phyloP scores from a whole-genome alignment of 2,329 filamentous ascomycete species.

The Diaporthe destruens region DNA sequence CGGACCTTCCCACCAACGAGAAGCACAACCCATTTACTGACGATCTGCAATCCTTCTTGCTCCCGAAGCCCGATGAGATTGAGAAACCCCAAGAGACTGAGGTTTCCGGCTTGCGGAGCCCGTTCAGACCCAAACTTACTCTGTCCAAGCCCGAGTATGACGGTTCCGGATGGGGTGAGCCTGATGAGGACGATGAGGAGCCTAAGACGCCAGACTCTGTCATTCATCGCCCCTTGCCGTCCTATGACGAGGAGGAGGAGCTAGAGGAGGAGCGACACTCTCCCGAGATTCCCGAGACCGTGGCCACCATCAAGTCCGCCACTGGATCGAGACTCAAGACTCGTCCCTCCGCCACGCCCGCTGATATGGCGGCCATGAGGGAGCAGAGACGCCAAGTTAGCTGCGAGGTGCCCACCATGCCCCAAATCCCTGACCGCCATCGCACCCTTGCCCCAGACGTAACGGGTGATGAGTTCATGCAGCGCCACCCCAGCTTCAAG shows the following conservation, averaged over 20 bases:
- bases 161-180: constrained; percentile 71
- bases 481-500: constrained; percentile 80
- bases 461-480: constrained; percentile 58
- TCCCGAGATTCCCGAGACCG: constrained; percentile 80
- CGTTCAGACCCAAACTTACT: constrained; percentile 63
- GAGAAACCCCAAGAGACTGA: constrained; percentile 54
- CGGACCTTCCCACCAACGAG: constrained; percentile 48
- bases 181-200: constrained; percentile 68
- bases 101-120: constrained; percentile 55
- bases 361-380: constrained; percentile 86
- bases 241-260: constrained; percentile 50
- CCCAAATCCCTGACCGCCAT: constrained; percentile 72
- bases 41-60: constrained; percentile 62
- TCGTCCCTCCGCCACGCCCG: constrained; percentile 86
- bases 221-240: constrained; percentile 78
- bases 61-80: constrained; percentile 56
- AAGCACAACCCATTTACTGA: constrained; percentile 55
- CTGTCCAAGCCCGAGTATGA: constrained; percentile 72
- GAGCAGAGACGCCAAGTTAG: constrained; percentile 88
- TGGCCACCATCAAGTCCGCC: constrained; percentile 87
- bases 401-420: constrained; percentile 73
- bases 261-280: constrained; percentile 64
- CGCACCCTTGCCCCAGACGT: constrained; percentile 56
- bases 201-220: constrained; percentile 89
- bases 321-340: constrained; percentile 90